phyloP scores from a whole-genome alignment of 345 rosid species.

The Camelina laxa region DNA sequence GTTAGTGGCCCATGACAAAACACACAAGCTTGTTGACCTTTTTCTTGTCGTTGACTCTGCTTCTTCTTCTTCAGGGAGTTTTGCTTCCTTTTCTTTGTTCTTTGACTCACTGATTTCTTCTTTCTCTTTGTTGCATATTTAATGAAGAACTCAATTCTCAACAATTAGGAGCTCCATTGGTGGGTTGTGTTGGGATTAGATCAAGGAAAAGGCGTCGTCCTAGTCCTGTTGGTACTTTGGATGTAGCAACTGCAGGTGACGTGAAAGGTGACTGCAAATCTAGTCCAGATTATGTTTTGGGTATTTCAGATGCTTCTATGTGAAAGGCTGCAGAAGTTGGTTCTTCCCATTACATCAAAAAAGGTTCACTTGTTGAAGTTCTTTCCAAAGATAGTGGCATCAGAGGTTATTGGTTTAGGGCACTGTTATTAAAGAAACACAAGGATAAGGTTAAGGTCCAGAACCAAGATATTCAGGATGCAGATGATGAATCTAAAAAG shows the following conservation, averaged over 20 bases:
- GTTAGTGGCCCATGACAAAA: too few species aligned
- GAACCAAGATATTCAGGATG: constrained; percentile 71
- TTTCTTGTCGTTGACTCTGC: too few species aligned
- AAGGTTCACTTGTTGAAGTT: constrained; percentile 74
- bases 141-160: too few species aligned
- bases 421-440: constrained; percentile 58
- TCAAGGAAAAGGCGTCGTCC: constrained; percentile 55
- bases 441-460: constrained; percentile 80
- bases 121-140: too few species aligned
- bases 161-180: constrained; percentile 35
- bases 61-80: too few species aligned
- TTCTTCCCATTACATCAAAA: constrained; percentile 40
- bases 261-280: constrained; percentile 38
- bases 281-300: constrained; percentile 32
- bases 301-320: constrained; percentile 31
- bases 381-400: constrained; percentile 85
- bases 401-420: constrained; percentile 88
- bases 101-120: too few species aligned
- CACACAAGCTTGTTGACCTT: too few species aligned
- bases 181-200: constrained; percentile 46
- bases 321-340: constrained; percentile 30
- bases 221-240: constrained; percentile 34
- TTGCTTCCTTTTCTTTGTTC: too few species aligned
- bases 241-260: constrained; percentile 18
- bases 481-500: constrained; percentile 64